phyloP scores from a whole-genome alignment of 2,329 filamentous ascomycete species.

The Emmonsiellopsis sp. region DNA sequence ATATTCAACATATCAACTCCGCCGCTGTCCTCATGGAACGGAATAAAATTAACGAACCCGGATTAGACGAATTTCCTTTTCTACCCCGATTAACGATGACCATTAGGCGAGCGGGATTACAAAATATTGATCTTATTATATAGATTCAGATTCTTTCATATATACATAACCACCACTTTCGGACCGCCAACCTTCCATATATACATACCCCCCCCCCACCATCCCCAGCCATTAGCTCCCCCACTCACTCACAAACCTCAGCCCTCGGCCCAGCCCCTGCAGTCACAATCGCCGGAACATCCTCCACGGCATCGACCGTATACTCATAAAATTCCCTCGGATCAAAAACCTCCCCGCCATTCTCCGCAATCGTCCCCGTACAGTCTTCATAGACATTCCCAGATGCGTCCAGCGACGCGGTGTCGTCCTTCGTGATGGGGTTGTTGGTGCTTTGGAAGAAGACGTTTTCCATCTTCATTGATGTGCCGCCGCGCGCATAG shows the following conservation, averaged over 20 bases:
- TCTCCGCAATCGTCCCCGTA: neutral
- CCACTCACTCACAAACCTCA: neutral
- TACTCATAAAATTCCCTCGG: neutral
- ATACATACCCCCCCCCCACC: no score
- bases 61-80: neutral
- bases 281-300: neutral
- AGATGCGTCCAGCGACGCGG: neutral
- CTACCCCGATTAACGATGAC: no score
- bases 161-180: no score
- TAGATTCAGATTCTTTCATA: no score
- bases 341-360: neutral
- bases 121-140: no score
- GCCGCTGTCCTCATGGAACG: no score
- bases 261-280: neutral
- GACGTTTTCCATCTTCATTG: constrained; percentile 2
- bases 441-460: neutral
- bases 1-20: no score
- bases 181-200: no score
- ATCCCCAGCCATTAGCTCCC: no score
- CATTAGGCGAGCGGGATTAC: no score
- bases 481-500: neutral
- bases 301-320: neutral
- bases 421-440: neutral
- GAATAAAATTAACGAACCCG: no score
- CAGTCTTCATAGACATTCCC: constrained; percentile 1